Evolutionary conservation across 129 eudicot species (phyloP).

Genomic region (Gnaphalium uliginosum): DNA sequence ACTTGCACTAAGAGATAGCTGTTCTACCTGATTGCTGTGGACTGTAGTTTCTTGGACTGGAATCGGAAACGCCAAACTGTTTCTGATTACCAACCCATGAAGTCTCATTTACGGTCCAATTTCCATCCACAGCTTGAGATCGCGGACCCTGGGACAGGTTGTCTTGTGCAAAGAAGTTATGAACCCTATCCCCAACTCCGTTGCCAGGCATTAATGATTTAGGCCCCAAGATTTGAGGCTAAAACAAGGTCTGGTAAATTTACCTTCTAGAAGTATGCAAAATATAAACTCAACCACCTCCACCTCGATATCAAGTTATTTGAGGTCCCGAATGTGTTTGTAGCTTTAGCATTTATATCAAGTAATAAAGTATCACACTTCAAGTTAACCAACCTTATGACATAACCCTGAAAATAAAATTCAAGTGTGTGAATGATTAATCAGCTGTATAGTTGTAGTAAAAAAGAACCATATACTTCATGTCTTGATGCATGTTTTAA

Average conservation of each 20-base stretch:
- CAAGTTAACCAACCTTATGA: constrained; percentile 20
- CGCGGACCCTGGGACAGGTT: constrained; percentile 61
- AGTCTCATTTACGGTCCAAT: constrained; percentile 65
- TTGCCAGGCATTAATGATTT: constrained; percentile 91
- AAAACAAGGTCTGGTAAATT: constrained; percentile 17
- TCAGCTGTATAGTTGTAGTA: background rate
- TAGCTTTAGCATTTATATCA: constrained; percentile 13
- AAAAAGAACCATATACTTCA: background rate
- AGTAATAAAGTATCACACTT: constrained; percentile 25
- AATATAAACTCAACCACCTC: constrained; percentile 16
- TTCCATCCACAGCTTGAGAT: constrained; percentile 52
- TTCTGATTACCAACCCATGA: constrained; percentile 68
- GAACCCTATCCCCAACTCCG: constrained; percentile 94
- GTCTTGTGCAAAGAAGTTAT: constrained; percentile 92
- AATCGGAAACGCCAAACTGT: constrained; percentile 47
- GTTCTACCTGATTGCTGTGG: constrained; percentile 63
- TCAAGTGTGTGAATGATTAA: constrained; percentile 21
- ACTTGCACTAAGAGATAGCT: constrained; percentile 12
- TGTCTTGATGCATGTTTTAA: constrained; percentile 2
- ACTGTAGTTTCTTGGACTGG: constrained; percentile 51
- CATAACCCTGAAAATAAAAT: constrained; percentile 25
- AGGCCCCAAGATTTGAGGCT: constrained; percentile 37
- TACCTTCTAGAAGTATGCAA: constrained; percentile 16
- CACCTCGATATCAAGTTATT: constrained; percentile 10
- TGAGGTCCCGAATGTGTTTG: constrained; percentile 13